Evolutionary conservation across 2,329 filamentous ascomycete genomes (phyloP), one percentile per base, ranked within the genome.

Genomic region (Mycocentrospora acerina): DNA sequence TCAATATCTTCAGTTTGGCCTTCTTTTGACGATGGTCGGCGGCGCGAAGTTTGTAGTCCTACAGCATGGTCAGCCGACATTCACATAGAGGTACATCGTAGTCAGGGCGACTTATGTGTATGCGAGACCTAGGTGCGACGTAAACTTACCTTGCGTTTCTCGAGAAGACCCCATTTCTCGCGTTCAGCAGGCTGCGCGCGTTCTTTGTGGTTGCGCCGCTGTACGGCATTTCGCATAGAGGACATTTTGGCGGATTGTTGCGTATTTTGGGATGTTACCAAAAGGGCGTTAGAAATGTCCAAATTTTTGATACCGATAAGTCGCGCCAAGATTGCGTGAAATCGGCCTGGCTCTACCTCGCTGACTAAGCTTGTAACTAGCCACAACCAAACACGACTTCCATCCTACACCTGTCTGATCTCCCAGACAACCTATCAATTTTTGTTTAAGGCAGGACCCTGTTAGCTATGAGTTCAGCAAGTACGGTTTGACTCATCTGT

Each of bases 141-240:
- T 17, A 19, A 17, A 14, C 27, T 13, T 43, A 49, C 52, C 61
- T 96, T 96, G 78, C 93, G 87, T 73, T 98, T 97, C 69, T 97
- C 93, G 46, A 97, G 83, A 15, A 97, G 80, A 50, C 93, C 93
- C 71, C 90, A 89, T 74, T 88, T 88, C 51, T 84, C 75, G 36
- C 93, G 88, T 64, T 90, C 87, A 48, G 81, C 70, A 27, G 90
- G 87, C 68, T 97, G 93, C 24, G 88, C 87, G 57, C 93, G 85
- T 77, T 97, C 93, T 56, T 85, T 81, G 71, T 97, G 91, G 54
- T 89, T 85, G 62, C 89, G 88, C 70, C 88, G 81, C 56, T 89
- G 81, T 45, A 68, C 63, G 51, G 63, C 62, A 57, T 67, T 67
- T 25, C 57, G 56, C 51, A 63, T 62, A 4, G 58, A 62, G 33